Evolutionary conservation across 768 basidiomycete genomes (phyloP), one percentile per base, ranked within the genome.

Genomic region (Suillus spraguei): DNA sequence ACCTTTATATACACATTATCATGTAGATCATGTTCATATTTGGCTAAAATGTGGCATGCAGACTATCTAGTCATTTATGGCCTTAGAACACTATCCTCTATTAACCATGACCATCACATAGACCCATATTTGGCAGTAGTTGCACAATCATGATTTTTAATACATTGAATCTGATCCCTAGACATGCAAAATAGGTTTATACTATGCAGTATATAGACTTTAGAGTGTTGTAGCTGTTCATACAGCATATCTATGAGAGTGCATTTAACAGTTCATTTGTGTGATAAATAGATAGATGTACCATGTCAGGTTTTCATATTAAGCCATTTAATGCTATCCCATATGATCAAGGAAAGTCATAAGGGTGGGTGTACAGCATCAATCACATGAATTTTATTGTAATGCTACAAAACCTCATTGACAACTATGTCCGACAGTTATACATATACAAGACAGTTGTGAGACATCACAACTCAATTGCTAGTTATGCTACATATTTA

Each of bases 1-100:
- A 49, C 47, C 24, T 6, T 49, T 49, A 49, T 49, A 49, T 49
- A 24, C 47, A 24, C 47, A 49, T 49, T 49, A 49, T 49, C 47
- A 49, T 49, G 47, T 16, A 6, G 47, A 49, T 49, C 24, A 49
- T 49, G 14, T 6, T 24, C 24, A 24, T 3, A 49, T 49, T 49
- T 8, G 14, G 24, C 47, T 49, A 24, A 49, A 49, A 49, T 49
- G 13, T 49, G 47, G 24, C 24, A 24, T 2, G 6, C 47, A 47
- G 22, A 24, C 11, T 47, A 47, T 47, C 11, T 47, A 24, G 47
- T 6, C 47, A 14, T 47, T 22, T 47, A 47, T 24, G 13, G 11
- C 11, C 7, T 22, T 24, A 47, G 7, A 47, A 47, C 5, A 5
- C 47, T 7, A 47, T 47, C 47, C 47, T 24, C 47, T 14, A 47